Evolutionary conservation across 2,329 filamentous ascomycete species (phyloP).

Genomic region (Colletotrichum tamarilloi): DNA sequence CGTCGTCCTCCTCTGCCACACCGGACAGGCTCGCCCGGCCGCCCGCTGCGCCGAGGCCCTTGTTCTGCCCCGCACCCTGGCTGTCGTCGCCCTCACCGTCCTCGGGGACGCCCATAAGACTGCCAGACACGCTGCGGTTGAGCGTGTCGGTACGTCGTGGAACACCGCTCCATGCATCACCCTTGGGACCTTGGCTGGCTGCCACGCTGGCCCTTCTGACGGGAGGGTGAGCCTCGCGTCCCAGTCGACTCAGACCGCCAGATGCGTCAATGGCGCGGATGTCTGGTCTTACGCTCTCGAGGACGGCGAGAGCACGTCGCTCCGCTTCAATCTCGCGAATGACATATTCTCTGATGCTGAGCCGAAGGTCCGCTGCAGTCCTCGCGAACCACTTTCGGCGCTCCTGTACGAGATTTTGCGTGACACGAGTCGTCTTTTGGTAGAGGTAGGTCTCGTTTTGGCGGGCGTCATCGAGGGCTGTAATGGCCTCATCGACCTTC

Average conservation of each 20-base stretch:
- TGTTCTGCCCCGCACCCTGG: conserved; percentile 46
- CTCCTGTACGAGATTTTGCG: conserved; percentile 87
- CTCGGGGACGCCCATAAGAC: conserved; percentile 72
- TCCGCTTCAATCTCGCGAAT: conserved; percentile 96
- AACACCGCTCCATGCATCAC: conserved; percentile 98
- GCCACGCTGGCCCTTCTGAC: conserved; percentile 80
- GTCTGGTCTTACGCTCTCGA: conserved; percentile 94
- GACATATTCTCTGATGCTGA: conserved; percentile 90
- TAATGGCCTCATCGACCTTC: conserved; percentile 98
- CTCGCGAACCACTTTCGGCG: conserved; percentile 91
- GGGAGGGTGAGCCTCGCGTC: conserved; percentile 86
- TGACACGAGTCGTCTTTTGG: conserved; percentile 89
- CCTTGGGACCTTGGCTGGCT: conserved; percentile 93
- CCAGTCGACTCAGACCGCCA: conserved; percentile 89
- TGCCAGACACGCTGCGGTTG: conserved; percentile 80
- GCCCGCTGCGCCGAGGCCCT: conserved; percentile 50
- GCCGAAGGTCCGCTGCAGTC: conserved; percentile 84
- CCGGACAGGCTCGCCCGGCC: conserved; percentile 65
- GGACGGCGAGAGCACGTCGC: conserved; percentile 86
- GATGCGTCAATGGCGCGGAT: conserved; percentile 92
- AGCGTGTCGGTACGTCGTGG: conserved; percentile 84
- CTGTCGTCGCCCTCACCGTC: conserved; percentile 64
- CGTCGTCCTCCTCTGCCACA: conserved; percentile 83
- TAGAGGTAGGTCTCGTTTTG: conserved; percentile 83
- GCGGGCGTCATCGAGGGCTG: conserved; percentile 86